These are phyloP conservation scores for Glebionis coronaria DNA, from an alignment of 129 eudicot species.

Conservation along the genomic window DNA sequence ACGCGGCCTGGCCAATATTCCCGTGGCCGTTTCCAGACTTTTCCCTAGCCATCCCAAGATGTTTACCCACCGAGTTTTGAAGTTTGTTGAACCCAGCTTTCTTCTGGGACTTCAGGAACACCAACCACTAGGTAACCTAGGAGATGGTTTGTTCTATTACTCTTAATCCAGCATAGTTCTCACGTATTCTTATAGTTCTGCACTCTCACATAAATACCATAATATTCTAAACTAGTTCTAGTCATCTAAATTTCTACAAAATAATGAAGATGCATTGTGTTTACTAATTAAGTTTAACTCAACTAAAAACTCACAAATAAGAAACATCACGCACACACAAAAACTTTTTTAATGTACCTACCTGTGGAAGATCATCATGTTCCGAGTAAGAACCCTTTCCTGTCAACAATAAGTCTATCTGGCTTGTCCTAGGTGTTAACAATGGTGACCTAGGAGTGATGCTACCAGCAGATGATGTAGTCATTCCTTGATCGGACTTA, in stretches of 20 bases:
- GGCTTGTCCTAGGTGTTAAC: slow-evolving; percentile 75
- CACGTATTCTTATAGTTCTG: neutral
- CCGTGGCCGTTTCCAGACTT: too few relatives aligned
- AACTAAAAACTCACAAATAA: neutral
- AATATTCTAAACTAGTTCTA: neutral
- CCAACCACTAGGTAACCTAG: too few relatives aligned
- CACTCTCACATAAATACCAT: neutral
- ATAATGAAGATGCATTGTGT: slow-evolving; percentile 1
- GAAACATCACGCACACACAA: too few relatives aligned
- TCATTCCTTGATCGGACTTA: slow-evolving; percentile 93
- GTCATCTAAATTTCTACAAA: neutral
- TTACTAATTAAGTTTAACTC: neutral
- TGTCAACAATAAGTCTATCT: slow-evolving; percentile 72
- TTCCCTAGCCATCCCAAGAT: too few relatives aligned
- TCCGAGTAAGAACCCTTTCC: slow-evolving; percentile 87
- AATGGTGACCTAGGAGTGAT: slow-evolving; percentile 95
- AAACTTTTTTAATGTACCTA: slow-evolving; percentile 15
- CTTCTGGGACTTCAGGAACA: too few relatives aligned
- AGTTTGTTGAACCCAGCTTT: too few relatives aligned
- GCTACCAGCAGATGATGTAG: slow-evolving; percentile 95
- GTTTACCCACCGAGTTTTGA: too few relatives aligned
- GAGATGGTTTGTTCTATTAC: too few relatives aligned
- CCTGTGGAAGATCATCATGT: slow-evolving; percentile 91
- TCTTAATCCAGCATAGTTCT: slow-evolving; percentile 1
- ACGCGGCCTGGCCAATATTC: too few relatives aligned